phyloP scores from a whole-genome alignment of 2,329 filamentous ascomycete genomes.

The Trichoderma arundinaceum region DNA sequence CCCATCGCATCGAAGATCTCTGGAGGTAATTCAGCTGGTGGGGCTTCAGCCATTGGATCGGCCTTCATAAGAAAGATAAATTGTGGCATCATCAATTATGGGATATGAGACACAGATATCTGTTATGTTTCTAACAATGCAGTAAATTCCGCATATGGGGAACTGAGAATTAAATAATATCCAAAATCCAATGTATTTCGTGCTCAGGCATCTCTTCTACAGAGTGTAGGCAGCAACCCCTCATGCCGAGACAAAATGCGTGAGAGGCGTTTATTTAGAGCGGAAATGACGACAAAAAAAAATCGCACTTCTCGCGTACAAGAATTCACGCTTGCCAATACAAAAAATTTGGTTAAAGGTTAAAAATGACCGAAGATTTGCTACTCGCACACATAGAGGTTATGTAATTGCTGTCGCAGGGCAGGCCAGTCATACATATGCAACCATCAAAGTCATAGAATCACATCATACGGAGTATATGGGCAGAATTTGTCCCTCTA shows the following conservation, averaged over 20 bases:
- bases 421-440: too few species aligned
- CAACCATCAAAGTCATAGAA: too few species aligned
- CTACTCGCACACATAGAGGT: too few species aligned
- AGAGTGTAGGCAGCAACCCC: slow-evolving; percentile 4
- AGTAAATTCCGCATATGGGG: background rate
- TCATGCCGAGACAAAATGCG: slow-evolving; percentile 8
- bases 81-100: slow-evolving; percentile 37
- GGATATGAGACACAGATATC: background rate
- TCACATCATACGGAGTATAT: too few species aligned
- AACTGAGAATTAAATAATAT: too few species aligned
- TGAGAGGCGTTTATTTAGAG: slow-evolving; percentile 13
- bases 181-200: background rate
- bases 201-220: too few species aligned
- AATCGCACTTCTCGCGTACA: background rate
- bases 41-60: slow-evolving; percentile 36
- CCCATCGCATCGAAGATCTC: slow-evolving; percentile 39
- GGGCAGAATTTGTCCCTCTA: too few species aligned
- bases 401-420: too few species aligned
- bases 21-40: slow-evolving; percentile 28
- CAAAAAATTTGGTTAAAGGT: background rate
- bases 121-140: background rate
- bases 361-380: background rate
- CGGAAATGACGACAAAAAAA: background rate
- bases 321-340: background rate
- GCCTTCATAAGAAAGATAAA: slow-evolving; percentile 43